A percentile compares a stretch with the other conserved stretches of the same genome.
These are phyloP conservation scores for Aquilaria sinensis DNA, from an alignment of 345 rosid genomes.

Conservation along the genomic window DNA sequence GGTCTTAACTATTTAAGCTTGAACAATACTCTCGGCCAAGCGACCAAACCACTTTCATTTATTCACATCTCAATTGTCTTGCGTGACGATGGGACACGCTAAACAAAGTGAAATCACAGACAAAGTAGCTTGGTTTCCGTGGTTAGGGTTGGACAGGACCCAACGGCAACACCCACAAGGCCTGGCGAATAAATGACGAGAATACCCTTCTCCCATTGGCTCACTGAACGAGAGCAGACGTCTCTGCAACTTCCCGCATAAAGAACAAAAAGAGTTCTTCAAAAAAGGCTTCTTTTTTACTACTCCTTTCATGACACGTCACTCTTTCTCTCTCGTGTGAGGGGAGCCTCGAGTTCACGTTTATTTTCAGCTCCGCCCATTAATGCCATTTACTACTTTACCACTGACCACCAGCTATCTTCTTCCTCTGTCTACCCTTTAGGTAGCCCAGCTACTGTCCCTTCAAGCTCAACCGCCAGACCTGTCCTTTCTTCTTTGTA, in stretches of 20 bases:
- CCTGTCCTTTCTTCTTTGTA: background rate
- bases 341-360: conserved; percentile 13
- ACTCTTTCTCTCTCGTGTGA: background rate
- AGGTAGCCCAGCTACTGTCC: background rate
- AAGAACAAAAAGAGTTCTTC: conserved; percentile 23
- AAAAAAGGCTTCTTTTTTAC: conserved; percentile 5
- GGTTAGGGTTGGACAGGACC: conserved; percentile 14
- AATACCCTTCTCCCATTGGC: conserved; percentile 26
- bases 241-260: conserved; percentile 42
- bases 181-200: conserved; percentile 26
- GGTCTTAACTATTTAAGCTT: no score
- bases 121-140: conserved; percentile 2
- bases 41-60: no score
- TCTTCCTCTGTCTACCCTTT: background rate
- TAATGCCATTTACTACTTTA: conserved; percentile 43
- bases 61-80: no score
- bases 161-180: conserved; percentile 19
- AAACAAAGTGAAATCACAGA: no score
- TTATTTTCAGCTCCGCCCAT: conserved; percentile 32
- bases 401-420: conserved; percentile 25
- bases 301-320: conserved; percentile 7
- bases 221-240: conserved; percentile 37
- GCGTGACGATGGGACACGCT: no score
- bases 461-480: conserved; percentile 19
- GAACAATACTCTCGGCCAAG: no score